Base-by-base conservation (phyloP, 164 flowering plant species). In the Annona squamosa region DNA sequence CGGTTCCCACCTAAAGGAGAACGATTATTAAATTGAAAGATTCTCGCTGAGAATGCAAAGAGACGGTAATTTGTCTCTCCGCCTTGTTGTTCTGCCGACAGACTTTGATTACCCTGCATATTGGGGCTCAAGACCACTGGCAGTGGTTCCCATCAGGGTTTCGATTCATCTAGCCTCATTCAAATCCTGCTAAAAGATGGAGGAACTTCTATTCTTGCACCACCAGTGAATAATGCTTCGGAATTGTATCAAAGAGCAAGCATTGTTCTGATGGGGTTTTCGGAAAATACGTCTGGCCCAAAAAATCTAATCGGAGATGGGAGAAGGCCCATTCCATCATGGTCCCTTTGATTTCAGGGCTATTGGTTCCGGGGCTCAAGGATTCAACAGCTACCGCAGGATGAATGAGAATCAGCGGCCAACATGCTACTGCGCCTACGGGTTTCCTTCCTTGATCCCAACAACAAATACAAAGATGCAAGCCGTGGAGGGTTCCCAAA, bases 261-360 rank as follows among this genome's bases (percentile, higher is more conserved):
- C 17, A 47, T 85, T 4, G 85, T n/a, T 77, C 45, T 73, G 89
- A 86, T 74, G 88, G 89, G 3, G 81, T 86, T 68, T 75, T 85
- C 19, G 67, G 77, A 16, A 10, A 52, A 52, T 52, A 52, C 13
- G 10, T 52, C 59, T 16, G 59, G 10, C 59, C 37, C 59, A 52
- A 52, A 52, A 16, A 52, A 65, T 80, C 75, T 3, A 83, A 47
- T 52, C 4, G 46, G 44, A 0, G 52, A 70, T 73, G 74, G 65
- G 79, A 26, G 10, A 13, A 2, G 68, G 76, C 17, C 67, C 0
- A 26, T 52, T 26, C 37, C 37, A 37, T 47, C 72, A 41, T 74
- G 72, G 77, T 45, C 3, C 42, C 46, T 65, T 42, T 1, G 46
- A 12, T 7, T 3, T 10, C 42, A 46, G 16, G 3, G 42, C 3